Evolutionary conservation across 805 yeast genomes (phyloP), one percentile per base, ranked within the genome.

Genomic region (Yarrowia sp.): DNA sequence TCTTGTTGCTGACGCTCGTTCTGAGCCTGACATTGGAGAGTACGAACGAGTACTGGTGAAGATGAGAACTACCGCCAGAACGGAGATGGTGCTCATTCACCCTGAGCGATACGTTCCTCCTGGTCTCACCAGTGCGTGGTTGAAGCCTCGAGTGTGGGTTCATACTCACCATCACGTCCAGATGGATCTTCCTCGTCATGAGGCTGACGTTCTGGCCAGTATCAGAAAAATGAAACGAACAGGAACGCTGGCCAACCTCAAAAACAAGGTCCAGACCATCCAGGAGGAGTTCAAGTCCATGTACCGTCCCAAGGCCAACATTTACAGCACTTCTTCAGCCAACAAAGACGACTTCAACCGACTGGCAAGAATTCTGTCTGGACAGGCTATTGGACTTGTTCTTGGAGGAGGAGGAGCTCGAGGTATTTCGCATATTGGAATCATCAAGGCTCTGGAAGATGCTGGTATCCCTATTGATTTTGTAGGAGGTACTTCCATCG

Each of bases 391-490:
- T 43, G 99, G 98, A 0, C 78, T 95, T 19, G 98, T 93, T 6
- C 79, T 93, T 3, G 99, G 99, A 7, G 99, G 99, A 14, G 99
- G 99, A 43, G 99, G 99, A 46, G 97, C 98, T 0, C 81, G 98
- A 69, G 99, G 99, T 1, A 81, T 93, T 14, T 84, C 97, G 14
- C 99, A 93, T 73, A 80, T 93, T 43, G 99, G 99, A 3, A 87
- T 95, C 3, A 83, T 93, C n/a, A 84, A 85, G 59, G 97, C 98
- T 0, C 77, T 93, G 10, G 98, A 93, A 73, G 96, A 90, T 68
- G 85, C 86, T 64, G 98, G 98, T 0, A 89, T 93, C 14, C 99
- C 99, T 0, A 86, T 95, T 38, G 99, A 93, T 76, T 79, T 92
- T 67, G 84, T 93, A 59, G 99, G 99, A 0, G 99, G 99, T 1